These are phyloP conservation scores for Tetrahymena borealis DNA, from an alignment of 73 alveolate species.

Conservation along the genomic window DNA sequence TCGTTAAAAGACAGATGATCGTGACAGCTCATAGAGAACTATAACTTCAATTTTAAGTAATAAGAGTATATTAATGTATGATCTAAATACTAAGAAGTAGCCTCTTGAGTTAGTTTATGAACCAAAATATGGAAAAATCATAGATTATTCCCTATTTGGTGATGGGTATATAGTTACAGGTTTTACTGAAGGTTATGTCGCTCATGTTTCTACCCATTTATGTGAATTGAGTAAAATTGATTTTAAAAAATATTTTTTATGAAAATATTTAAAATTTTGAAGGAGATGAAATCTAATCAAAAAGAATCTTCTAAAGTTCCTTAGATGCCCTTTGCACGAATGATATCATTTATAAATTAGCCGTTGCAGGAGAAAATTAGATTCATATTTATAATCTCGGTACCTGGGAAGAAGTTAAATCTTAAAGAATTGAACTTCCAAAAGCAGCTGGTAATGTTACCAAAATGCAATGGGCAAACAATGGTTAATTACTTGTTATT, in stretches of 20 bases:
- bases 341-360: conserved; percentile 71
- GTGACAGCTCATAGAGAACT: conserved; percentile 59
- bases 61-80: conserved; percentile 75
- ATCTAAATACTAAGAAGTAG: conserved; percentile 59
- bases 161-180: conserved; percentile 89
- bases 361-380: conserved; percentile 85
- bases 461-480: conserved; percentile 75
- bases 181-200: conserved; percentile 84
- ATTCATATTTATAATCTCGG: conserved; percentile 66
- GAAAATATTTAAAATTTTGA: neutral
- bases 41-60: conserved; percentile 84
- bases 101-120: conserved; percentile 89
- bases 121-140: conserved; percentile 86
- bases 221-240: conserved; percentile 34
- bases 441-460: conserved; percentile 22
- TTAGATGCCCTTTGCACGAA: conserved; percentile 76
- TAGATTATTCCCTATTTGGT: conserved; percentile 84
- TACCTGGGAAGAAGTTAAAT: conserved; percentile 69
- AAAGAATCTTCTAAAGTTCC: conserved; percentile 68
- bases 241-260: neutral
- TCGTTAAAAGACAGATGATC: conserved; percentile 65
- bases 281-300: conserved; percentile 71
- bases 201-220: conserved; percentile 74
- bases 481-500: conserved; percentile 89
- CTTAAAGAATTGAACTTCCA: conserved; percentile 42